Base-by-base conservation (phyloP, 2,329 filamentous ascomycete species). In the Aspergillus sojae region DNA sequence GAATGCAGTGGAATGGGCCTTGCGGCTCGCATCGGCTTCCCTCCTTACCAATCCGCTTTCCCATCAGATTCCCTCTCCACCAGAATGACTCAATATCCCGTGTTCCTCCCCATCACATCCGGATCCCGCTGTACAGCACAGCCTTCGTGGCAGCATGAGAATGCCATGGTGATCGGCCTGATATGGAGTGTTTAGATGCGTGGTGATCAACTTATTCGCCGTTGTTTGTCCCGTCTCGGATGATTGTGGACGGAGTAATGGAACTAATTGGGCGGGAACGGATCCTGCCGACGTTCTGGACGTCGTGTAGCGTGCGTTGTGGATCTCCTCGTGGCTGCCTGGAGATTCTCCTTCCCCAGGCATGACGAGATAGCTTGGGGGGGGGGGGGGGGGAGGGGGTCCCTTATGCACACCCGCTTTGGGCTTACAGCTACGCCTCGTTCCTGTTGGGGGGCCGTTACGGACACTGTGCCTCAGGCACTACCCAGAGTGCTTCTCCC, bases 241-340 rank as follows among this genome's bases (percentile, higher is more conserved):
- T 55, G 32, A 39, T 16, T 39, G 32, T 39, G 52, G 21, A 19
- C 12, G n/a, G 26, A 39, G 23, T 41, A 23, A 11, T 55, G 52
- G 26, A 30, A 39, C 28, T 28, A 53, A 54, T 21, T 43, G 32
- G 39, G 32, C 58, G 52, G 58, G 36, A 55, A 39, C 58, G 58
- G 58, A 61, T 61, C 58, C 52, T 61, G 58, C 58, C 58, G 58
- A 56, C 28, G 21, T 54, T 55, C 34, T 46, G 28, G n/a, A 46
- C 36, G 30, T 23, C 28, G 28, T 36, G 52, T 54, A 54, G 52
- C 52, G 32, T 55, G 12, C 52, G 26, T 55, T 55, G 32, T 55
- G 52, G 52, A 39, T 55, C 52, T 55, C 52, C 52, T 55, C 52
- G 52, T 55, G 52, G 52, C 21, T 41, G 52, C 30, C 52, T 55